These are phyloP conservation scores for Pythium coloratum DNA, from an alignment of 352 stramenopile genomes.

Conservation along the genomic window DNA sequence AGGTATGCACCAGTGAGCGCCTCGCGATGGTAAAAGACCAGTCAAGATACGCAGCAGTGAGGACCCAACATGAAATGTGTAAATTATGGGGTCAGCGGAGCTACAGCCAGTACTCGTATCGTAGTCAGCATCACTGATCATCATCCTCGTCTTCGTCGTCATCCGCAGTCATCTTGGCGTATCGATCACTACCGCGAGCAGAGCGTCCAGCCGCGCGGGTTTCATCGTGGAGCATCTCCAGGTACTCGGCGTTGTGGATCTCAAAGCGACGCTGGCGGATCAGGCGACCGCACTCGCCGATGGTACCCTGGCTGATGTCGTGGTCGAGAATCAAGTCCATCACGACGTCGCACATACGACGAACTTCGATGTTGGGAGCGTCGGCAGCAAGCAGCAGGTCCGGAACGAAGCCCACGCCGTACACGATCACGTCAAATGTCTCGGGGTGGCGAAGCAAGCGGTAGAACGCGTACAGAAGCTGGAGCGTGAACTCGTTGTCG, in stretches of 20 bases:
- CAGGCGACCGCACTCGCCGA: slow-evolving; percentile 73
- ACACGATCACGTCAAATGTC: slow-evolving; percentile 82
- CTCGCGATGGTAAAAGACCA: neutral
- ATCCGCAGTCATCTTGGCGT: slow-evolving; percentile 25
- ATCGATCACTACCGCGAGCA: slow-evolving; percentile 24
- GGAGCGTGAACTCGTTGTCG: slow-evolving; percentile 82
- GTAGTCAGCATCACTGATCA: neutral
- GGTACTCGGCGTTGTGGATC: slow-evolving; percentile 88
- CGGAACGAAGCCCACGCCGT: slow-evolving; percentile 69
- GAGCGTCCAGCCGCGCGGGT: slow-evolving; percentile 7
- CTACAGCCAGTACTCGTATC: neutral
- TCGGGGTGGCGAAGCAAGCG: slow-evolving; percentile 69
- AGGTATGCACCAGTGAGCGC: neutral
- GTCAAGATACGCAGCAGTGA: neutral
- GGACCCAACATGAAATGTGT: neutral
- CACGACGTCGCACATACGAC: slow-evolving; percentile 83
- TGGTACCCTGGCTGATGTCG: slow-evolving; percentile 59
- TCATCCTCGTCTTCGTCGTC: slow-evolving; percentile 39
- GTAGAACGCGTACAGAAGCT: slow-evolving; percentile 82
- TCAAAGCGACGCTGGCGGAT: slow-evolving; percentile 84
- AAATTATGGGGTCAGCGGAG: neutral
- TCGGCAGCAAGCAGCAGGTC: slow-evolving; percentile 79
- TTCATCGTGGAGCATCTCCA: slow-evolving; percentile 80
- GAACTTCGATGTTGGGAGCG: slow-evolving; percentile 78
- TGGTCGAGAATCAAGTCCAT: slow-evolving; percentile 86